A percentile compares a stretch with the other conserved stretches of the same genome.
Evolutionary conservation across 768 basidiomycete genomes (phyloP).

Genomic region (Brasilioporus rufonigricans): DNA sequence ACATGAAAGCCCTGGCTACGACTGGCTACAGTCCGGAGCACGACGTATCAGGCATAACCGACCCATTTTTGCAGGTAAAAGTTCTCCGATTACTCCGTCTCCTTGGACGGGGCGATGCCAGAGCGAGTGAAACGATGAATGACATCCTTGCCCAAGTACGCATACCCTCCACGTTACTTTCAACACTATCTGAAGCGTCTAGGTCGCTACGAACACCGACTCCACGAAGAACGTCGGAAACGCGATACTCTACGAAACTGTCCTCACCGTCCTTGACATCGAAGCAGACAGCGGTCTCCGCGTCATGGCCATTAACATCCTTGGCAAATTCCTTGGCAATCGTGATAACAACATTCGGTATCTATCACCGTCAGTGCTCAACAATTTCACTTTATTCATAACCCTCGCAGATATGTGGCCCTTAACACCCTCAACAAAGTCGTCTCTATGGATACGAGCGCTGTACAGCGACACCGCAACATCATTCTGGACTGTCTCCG

Average conservation of each 20-base stretch:
- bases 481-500: slow-evolving; percentile 98
- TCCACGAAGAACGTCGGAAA: slow-evolving; percentile 98
- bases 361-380: slow-evolving; percentile 18
- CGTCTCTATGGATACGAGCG: slow-evolving; percentile 95
- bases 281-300: slow-evolving; percentile 94
- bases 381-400: slow-evolving; percentile 5
- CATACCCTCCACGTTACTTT: background rate
- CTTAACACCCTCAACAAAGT: slow-evolving; percentile 98
- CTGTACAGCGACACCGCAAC: slow-evolving; percentile 96
- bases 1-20: slow-evolving; percentile 91
- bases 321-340: slow-evolving; percentile 97
- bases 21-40: slow-evolving; percentile 99
- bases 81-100: slow-evolving; percentile 83
- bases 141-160: slow-evolving; percentile 92
- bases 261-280: slow-evolving; percentile 93
- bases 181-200: slow-evolving; percentile 5
- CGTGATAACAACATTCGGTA: slow-evolving; percentile 98
- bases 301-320: slow-evolving; percentile 99
- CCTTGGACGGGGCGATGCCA: slow-evolving; percentile 81
- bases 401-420: slow-evolving; percentile 78
- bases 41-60: slow-evolving; percentile 98
- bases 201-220: slow-evolving; percentile 99
- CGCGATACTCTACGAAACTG: slow-evolving; percentile 96
- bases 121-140: slow-evolving; percentile 96
- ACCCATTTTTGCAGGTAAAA: slow-evolving; percentile 94